These are phyloP conservation scores for Aegilops longissima DNA, from an alignment of 176 grass and related monocot genomes.

Conservation along the genomic window DNA sequence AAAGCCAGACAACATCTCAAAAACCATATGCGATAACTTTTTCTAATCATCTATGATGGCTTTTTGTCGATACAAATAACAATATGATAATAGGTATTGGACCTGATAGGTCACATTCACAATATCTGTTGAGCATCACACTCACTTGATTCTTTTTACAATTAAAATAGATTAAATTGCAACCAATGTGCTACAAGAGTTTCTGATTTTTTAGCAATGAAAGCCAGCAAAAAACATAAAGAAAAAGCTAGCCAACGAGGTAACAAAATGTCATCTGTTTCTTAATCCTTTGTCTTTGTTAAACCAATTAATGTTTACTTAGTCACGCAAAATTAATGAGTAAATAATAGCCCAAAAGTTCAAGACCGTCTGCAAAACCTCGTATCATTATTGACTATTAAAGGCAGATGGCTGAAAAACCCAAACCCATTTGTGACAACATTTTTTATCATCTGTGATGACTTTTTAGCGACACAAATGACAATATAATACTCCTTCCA, in stretches of 20 bases:
- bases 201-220: background rate
- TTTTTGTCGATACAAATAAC: background rate
- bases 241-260: background rate
- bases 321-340: background rate
- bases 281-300: background rate
- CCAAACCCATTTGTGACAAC: background rate
- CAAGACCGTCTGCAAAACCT: background rate
- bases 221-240: background rate
- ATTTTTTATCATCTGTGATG: background rate
- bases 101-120: background rate
- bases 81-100: background rate
- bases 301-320: background rate
- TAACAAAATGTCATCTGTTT: background rate
- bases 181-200: too few species aligned
- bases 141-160: background rate
- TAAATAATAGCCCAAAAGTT: background rate
- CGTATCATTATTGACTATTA: background rate
- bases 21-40: background rate
- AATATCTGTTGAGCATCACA: background rate
- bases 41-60: background rate
- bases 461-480: background rate
- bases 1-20: background rate
- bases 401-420: background rate
- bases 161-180: background rate
- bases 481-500: background rate